Evolutionary conservation across 2,329 filamentous ascomycete genomes (phyloP).

Genomic region (Colletotrichum musicola): DNA sequence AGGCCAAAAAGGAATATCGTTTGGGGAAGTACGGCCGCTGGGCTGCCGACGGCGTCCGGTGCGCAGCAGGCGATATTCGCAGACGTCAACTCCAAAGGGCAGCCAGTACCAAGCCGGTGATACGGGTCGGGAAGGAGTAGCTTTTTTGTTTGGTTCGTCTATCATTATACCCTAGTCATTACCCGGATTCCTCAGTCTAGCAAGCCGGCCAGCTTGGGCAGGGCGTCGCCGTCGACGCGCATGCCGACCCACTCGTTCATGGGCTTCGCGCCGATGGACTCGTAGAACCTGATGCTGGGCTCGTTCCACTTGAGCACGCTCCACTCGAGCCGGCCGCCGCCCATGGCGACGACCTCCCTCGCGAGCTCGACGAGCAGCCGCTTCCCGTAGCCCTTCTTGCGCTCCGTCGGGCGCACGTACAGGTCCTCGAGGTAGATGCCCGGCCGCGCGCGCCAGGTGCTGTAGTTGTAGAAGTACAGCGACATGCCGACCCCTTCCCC

Average conservation of each 20-base stretch:
- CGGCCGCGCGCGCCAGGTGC: conserved; percentile 88
- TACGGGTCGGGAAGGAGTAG: not conserved
- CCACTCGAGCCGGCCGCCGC: conserved; percentile 87
- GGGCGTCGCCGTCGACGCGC: conserved; percentile 76
- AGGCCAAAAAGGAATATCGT: conserved; percentile 51
- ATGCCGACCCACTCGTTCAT: conserved; percentile 82
- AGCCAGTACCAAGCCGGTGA: not conserved
- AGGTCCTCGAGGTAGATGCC: conserved; percentile 96
- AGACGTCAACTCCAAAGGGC: conserved; percentile 53
- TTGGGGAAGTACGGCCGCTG: conserved; percentile 58
- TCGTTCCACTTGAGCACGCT: conserved; percentile 93
- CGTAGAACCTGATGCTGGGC: conserved; percentile 90
- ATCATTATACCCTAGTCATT: not conserved
- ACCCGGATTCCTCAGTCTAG: conserved; percentile 41
- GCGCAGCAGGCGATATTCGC: conserved; percentile 62
- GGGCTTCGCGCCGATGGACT: conserved; percentile 73
- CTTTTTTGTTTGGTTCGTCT: not conserved
- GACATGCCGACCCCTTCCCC: conserved; percentile 78
- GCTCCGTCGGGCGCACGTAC: conserved; percentile 79
- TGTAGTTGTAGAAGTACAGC: conserved; percentile 95
- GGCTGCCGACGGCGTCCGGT: conserved; percentile 47
- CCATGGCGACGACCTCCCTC: conserved; percentile 79
- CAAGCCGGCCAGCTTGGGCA: conserved; percentile 70
- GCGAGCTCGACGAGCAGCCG: conserved; percentile 80
- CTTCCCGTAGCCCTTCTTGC: conserved; percentile 85